phyloP scores from a whole-genome alignment of 2,329 filamentous ascomycete genomes.

The Exutisphaerella laricina region DNA sequence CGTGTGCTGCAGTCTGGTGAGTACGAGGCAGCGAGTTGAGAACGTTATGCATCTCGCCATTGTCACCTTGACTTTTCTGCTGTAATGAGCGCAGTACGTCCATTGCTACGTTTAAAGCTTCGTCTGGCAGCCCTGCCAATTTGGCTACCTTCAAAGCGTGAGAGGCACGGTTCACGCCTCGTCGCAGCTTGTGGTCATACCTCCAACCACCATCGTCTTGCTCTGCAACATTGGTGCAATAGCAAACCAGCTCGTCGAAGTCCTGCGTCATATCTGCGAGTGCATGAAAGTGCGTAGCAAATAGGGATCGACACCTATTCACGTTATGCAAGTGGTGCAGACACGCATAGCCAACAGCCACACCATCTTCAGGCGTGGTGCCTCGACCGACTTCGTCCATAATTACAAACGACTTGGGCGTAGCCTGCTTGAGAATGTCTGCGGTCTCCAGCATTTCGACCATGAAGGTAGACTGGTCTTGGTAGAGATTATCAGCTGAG shows the following conservation, averaged over 20 bases:
- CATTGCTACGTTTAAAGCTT: conserved; percentile 63
- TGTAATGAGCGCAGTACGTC: conserved; percentile 44
- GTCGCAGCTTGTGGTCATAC: conserved; percentile 76
- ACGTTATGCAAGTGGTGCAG: conserved; percentile 74
- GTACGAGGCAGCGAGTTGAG: no score
- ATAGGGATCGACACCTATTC: conserved; percentile 75
- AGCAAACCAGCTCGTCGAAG: conserved; percentile 60
- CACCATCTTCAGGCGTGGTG: conserved; percentile 87
- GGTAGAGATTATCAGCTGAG: conserved; percentile 90
- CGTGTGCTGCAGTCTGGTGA: no score
- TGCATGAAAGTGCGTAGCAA: conserved; percentile 90
- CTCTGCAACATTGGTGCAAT: conserved; percentile 86
- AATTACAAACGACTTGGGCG: conserved; percentile 76
- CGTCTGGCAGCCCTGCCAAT: conserved; percentile 70
- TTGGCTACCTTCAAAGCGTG: conserved; percentile 94
- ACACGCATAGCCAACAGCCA: conserved; percentile 83
- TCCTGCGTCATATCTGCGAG: conserved; percentile 69
- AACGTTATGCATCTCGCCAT: no score
- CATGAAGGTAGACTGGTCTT: conserved; percentile 97
- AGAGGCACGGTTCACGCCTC: conserved; percentile 77
- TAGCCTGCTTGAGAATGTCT: conserved; percentile 79
- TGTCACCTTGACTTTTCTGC: no score
- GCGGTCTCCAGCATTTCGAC: conserved; percentile 98
- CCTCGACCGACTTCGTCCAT: conserved; percentile 98
- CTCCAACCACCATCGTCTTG: conserved; percentile 62